Base-by-base conservation (phyloP, 83 land plant genomes). In the Diphasiastrum complanatum region DNA sequence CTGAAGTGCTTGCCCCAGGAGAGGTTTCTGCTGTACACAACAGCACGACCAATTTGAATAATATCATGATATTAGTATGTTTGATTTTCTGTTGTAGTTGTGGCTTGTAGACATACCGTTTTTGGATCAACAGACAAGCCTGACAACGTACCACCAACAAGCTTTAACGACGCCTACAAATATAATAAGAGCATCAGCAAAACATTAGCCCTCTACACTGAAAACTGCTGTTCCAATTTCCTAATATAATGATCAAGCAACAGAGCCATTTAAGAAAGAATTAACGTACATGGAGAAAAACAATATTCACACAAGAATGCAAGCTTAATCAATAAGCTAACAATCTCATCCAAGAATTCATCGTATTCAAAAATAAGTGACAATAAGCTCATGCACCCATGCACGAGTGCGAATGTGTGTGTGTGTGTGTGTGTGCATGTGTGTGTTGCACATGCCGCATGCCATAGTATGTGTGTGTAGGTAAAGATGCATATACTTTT, bases 121-220 rank as follows among this genome's bases (percentile, higher is more conserved):
- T 74, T 74, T 20, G 77, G 65, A 34, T 74, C 77, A 4, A 74
- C 26, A 14, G 67, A 61, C 33, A 74, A 50, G 5, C 77, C 78
- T 34, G 78, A 75, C 74, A 75, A 53, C n/a, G 74, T 70, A 11
- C 78, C 78, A 16, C 78, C 78, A 2, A 70, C 61, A 38, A 75
- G 52, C 50, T 63, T 75, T 32, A 75, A 48, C 12, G 78, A 75
- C 6, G 75, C 78, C 74, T 71, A 69, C 38, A 40, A 51, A 3
- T 53, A 6, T 25, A 16, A 46, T 20, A 22, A 25, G 65, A 41
- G 8, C 19, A 6, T 49, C 23, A 55, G 60, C n/a, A 22, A 11
- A 20, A 55, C 8, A 33, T 45, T 6, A 29, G 12, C 18, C 18
- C n/a, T 46, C 6, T 10, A 8, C 1, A 62, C 36, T 12, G 47